A percentile compares a stretch with the other conserved stretches of the same genome.
Evolutionary conservation across 495 filamentous ascomycete species (phyloP).

Genomic region (Neurospora sublineolata): DNA sequence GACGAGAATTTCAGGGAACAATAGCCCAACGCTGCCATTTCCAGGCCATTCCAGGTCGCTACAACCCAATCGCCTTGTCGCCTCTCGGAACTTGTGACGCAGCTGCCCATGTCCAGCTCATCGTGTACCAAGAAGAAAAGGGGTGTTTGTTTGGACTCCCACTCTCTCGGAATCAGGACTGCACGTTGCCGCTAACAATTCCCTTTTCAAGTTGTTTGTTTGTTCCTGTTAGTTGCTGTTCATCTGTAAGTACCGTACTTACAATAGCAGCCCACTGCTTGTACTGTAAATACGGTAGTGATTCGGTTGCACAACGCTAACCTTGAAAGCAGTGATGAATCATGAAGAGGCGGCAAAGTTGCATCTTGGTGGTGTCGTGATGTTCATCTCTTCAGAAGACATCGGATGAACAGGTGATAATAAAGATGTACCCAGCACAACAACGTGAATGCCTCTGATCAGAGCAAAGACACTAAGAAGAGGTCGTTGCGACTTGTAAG

Average conservation of each 20-base stretch:
- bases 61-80: conserved; percentile 4
- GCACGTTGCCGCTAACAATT: conserved; percentile 2
- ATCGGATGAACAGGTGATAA: background rate
- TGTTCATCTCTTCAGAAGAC: background rate
- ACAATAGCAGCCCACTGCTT: background rate
- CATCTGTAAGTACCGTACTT: background rate
- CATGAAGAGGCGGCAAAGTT: background rate
- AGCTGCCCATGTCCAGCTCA: conserved; percentile 5
- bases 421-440: background rate
- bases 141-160: background rate
- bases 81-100: background rate
- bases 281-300: background rate
- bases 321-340: background rate
- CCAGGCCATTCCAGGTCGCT: background rate
- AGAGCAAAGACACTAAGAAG: background rate
- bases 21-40: background rate
- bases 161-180: background rate
- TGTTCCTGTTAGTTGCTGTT: background rate
- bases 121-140: background rate
- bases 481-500: background rate
- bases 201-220: background rate
- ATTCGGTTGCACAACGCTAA: background rate
- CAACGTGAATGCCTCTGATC: background rate
- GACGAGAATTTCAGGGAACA: background rate
- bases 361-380: background rate